These are phyloP conservation scores for Gymnopilus dilepis DNA, from an alignment of 768 basidiomycete genomes.

Conservation along the genomic window DNA sequence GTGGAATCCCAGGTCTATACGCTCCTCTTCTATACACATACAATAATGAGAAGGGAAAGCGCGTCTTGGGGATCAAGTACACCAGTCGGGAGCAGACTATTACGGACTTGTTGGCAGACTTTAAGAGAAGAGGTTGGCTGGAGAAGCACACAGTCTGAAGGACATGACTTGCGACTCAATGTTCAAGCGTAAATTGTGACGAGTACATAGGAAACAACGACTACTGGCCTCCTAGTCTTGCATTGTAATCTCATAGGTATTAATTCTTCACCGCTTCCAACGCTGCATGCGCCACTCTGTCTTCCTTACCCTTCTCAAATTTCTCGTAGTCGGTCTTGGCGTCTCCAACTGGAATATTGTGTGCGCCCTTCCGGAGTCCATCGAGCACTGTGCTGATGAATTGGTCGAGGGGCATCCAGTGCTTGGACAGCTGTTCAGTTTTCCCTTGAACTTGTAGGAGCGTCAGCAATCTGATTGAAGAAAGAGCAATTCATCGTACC, in stretches of 20 bases:
- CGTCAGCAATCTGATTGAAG: background rate
- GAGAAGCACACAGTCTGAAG: no score
- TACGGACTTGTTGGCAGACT: background rate
- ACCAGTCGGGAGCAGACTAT: background rate
- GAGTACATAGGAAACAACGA: no score
- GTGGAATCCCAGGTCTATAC: no score
- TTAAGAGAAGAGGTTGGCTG: conserved; percentile 6
- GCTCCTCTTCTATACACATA: background rate
- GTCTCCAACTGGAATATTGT: conserved; percentile 31
- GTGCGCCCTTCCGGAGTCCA: conserved; percentile 36
- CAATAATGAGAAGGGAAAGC: background rate
- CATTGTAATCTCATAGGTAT: background rate
- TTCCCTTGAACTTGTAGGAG: conserved; percentile 53
- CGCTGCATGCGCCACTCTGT: conserved; percentile 27
- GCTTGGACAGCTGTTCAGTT: conserved; percentile 48
- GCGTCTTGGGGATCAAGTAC: conserved; percentile 1
- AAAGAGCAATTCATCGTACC: conserved; percentile 37
- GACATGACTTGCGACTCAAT: no score
- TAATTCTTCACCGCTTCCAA: conserved; percentile 11
- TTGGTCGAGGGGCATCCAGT: conserved; percentile 58
- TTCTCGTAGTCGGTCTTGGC: conserved; percentile 31
- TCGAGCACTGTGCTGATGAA: conserved; percentile 44
- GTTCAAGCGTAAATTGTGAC: no score
- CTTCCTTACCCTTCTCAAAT: conserved; percentile 41
- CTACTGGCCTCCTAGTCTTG: no score